Conservation (phyloP, 2,329 filamentous ascomycete species). For the Zopfia rhizophila region DNA sequence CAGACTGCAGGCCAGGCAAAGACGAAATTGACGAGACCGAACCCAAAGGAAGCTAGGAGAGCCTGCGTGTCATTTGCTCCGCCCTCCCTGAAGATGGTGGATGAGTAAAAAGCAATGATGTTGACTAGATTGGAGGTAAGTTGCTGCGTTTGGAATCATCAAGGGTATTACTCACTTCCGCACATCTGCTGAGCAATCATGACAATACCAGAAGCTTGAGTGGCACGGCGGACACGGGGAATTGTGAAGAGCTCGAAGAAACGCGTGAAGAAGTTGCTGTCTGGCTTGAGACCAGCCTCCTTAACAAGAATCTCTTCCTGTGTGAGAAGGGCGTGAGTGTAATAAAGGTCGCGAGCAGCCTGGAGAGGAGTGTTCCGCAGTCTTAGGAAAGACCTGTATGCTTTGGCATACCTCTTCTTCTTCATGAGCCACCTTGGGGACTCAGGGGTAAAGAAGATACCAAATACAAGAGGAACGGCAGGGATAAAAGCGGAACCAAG, state of each 20-base stretch:
- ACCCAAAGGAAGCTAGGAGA: constrained; percentile 67
- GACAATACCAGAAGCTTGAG: constrained; percentile 78
- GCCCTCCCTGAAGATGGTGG: constrained; percentile 61
- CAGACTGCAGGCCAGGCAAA: constrained; percentile 69
- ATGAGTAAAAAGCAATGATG: constrained; percentile 63
- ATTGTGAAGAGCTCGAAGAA: constrained; percentile 72
- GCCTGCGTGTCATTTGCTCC: constrained; percentile 54
- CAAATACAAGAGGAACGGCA: constrained; percentile 50
- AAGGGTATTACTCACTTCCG: constrained; percentile 51
- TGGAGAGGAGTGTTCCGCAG: constrained; percentile 54
- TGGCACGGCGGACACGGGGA: constrained; percentile 76
- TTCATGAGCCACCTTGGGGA: constrained; percentile 53
- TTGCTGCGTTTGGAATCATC: constrained; percentile 40
- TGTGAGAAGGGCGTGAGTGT: constrained; percentile 50
- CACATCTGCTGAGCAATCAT: constrained; percentile 77
- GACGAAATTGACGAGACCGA: constrained; percentile 68
- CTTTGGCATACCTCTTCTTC: constrained; percentile 51
- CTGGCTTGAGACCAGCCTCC: constrained; percentile 43
- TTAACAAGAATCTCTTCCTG: constrained; percentile 47
- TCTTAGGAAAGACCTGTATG: constrained; percentile 51
- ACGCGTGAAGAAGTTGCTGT: constrained; percentile 53
- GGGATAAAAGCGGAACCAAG: constrained; percentile 53
- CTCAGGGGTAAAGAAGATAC: constrained; percentile 56
- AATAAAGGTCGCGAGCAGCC: constrained; percentile 56
- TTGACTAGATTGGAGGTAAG: constrained; percentile 41